Evolutionary conservation across 83 land plant species (phyloP).

Genomic region (Isoetes engelmannii): DNA sequence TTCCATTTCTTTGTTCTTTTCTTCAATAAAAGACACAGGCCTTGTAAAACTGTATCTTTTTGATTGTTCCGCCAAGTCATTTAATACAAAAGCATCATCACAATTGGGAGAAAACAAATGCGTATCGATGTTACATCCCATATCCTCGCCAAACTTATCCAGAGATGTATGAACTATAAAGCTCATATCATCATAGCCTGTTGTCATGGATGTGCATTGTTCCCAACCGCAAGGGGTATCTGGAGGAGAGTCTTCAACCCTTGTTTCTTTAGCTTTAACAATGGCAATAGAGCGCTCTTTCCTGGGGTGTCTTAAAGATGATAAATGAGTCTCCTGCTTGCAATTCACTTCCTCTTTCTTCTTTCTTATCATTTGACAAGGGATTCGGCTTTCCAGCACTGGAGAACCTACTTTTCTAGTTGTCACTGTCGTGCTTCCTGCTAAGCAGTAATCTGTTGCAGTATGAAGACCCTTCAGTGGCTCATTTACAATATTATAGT

Average conservation of each 20-base stretch:
- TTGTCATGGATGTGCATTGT: constrained; percentile 7
- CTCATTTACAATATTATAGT: too few species aligned
- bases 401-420: background rate
- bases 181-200: constrained; percentile 16
- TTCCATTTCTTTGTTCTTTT: background rate
- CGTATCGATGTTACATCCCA: background rate
- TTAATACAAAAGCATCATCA: background rate
- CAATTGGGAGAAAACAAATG: background rate
- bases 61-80: too few species aligned
- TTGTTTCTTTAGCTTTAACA: constrained; percentile 2
- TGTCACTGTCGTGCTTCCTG: background rate
- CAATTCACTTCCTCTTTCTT: background rate
- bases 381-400: background rate
- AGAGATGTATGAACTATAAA: constrained; percentile 11
- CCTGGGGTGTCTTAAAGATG: background rate
- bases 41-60: too few species aligned
- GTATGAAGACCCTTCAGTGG: too few species aligned
- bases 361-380: background rate
- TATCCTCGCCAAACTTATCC: constrained; percentile 13
- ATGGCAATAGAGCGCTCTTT: constrained; percentile 2
- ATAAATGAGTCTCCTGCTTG: background rate
- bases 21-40: too few species aligned
- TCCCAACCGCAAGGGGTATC: constrained; percentile 45
- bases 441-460: too few species aligned
- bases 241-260: constrained; percentile 32